Conservation (phyloP, 306 rosid genomes). For the Inga oerstediana region DNA sequence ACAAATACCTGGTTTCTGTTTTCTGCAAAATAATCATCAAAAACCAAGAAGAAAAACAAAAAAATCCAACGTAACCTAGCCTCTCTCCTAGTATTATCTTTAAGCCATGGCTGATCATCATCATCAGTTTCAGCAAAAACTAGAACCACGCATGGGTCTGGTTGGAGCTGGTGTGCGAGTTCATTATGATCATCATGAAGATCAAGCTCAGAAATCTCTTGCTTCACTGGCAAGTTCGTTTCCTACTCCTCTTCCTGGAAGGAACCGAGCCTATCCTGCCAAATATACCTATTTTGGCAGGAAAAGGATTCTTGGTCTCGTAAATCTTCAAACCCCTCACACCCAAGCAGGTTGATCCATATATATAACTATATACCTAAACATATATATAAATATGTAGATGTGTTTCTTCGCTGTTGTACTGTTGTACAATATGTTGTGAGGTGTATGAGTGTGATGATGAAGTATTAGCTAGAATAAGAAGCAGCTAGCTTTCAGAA, state of each 20-base stretch:
- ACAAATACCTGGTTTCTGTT: neutral
- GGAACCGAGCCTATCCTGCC: neutral
- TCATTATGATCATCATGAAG: neutral
- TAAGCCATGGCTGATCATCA: constrained; percentile 11
- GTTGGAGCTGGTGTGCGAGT: neutral
- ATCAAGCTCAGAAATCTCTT: neutral
- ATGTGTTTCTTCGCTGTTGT: neutral
- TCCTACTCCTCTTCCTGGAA: constrained; percentile 15
- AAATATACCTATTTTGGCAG: neutral
- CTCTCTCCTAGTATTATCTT: neutral
- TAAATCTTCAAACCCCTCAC: neutral
- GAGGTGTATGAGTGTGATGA: constrained; percentile 1
- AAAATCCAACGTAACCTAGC: neutral
- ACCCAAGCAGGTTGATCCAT: neutral
- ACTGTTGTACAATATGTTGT: neutral
- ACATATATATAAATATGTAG: neutral
- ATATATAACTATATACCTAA: too few relatives aligned
- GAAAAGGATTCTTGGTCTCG: neutral
- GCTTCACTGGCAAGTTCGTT: neutral
- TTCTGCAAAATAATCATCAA: neutral
- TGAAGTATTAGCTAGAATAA: neutral
- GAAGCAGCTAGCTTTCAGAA: neutral
- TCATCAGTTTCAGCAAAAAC: neutral
- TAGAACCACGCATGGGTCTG: neutral
- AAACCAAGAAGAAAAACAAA: too few relatives aligned